Conservation (phyloP, 2,329 filamentous ascomycete genomes). For the Polytolypa hystricis region DNA sequence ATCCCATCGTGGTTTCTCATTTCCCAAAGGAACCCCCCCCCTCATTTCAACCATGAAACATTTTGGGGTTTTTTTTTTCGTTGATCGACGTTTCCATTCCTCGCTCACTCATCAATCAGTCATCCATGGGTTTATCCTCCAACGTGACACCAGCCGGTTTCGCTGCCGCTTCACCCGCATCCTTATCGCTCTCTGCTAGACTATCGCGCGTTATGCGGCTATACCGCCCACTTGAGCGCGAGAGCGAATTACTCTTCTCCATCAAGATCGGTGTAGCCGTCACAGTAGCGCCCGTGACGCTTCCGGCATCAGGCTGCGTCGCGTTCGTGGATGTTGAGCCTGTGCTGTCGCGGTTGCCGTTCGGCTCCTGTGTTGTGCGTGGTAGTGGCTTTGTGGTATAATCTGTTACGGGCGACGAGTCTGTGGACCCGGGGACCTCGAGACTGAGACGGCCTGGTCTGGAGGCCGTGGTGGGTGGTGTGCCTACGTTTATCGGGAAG, state of each 20-base stretch:
- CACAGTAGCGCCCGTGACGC: slow-evolving; percentile 26
- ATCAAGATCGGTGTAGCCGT: slow-evolving; percentile 24
- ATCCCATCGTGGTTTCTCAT: too few species aligned
- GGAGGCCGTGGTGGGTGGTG: slow-evolving; percentile 44
- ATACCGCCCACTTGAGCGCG: slow-evolving; percentile 43
- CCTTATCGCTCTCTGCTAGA: slow-evolving; percentile 20
- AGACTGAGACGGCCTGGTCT: slow-evolving; percentile 53
- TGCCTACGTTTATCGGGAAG: slow-evolving; percentile 69
- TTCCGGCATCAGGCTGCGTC: slow-evolving; percentile 6
- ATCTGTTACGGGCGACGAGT: slow-evolving; percentile 30
- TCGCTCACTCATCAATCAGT: slow-evolving; percentile 32
- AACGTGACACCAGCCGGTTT: slow-evolving; percentile 49
- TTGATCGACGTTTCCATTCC: background rate
- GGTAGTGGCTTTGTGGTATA: slow-evolving; percentile 14
- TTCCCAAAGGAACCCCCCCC: too few species aligned
- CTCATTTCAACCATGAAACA: too few species aligned
- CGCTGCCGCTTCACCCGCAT: slow-evolving; percentile 9
- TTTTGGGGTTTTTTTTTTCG: background rate
- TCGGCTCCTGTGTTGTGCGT: slow-evolving; percentile 17
- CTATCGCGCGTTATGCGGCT: slow-evolving; percentile 37
- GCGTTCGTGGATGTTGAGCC: slow-evolving; percentile 15
- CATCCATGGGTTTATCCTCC: slow-evolving; percentile 68
- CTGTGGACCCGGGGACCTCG: slow-evolving; percentile 61
- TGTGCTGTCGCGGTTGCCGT: slow-evolving; percentile 28
- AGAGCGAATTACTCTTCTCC: slow-evolving; percentile 56